A percentile compares a stretch with the other conserved stretches of the same genome.
These are phyloP conservation scores for Nitzschia palea DNA, from an alignment of 108 stramenopile species.

Conservation along the genomic window DNA sequence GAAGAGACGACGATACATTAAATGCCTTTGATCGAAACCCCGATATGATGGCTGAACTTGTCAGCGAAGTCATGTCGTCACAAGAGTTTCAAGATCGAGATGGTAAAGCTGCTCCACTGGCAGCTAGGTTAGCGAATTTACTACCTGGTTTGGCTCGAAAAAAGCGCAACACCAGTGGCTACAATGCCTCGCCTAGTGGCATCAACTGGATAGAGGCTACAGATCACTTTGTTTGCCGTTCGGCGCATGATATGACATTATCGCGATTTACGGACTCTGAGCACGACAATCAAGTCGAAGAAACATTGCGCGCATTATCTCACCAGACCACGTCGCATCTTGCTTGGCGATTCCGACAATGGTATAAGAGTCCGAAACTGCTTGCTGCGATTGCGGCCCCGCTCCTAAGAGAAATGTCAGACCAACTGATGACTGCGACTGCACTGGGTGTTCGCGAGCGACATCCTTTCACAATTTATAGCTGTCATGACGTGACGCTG, in stretches of 20 bases:
- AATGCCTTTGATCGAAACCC: constrained; percentile 82
- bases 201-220: constrained; percentile 74
- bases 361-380: constrained; percentile 61
- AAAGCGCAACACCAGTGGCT: constrained; percentile 48
- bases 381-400: constrained; percentile 65
- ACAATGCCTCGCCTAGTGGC: constrained; percentile 29
- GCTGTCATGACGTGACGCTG: constrained; percentile 80
- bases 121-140: constrained; percentile 53
- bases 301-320: constrained; percentile 39
- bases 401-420: constrained; percentile 50
- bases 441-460: constrained; percentile 24
- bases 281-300: constrained; percentile 47
- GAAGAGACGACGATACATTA: constrained; percentile 53
- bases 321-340: constrained; percentile 60
- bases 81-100: constrained; percentile 61
- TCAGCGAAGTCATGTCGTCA: constrained; percentile 54
- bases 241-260: constrained; percentile 54
- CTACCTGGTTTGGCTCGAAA: constrained; percentile 63
- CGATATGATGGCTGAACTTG: constrained; percentile 61
- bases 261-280: constrained; percentile 56
- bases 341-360: constrained; percentile 74
- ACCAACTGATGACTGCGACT: constrained; percentile 33
- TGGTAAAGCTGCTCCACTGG: constrained; percentile 53
- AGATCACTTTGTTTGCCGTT: constrained; percentile 80
- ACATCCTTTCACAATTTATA: constrained; percentile 63